These are phyloP conservation scores for Hemileia vastatrix DNA, from an alignment of 1,284 basidiomycete genomes.

Conservation along the genomic window DNA sequence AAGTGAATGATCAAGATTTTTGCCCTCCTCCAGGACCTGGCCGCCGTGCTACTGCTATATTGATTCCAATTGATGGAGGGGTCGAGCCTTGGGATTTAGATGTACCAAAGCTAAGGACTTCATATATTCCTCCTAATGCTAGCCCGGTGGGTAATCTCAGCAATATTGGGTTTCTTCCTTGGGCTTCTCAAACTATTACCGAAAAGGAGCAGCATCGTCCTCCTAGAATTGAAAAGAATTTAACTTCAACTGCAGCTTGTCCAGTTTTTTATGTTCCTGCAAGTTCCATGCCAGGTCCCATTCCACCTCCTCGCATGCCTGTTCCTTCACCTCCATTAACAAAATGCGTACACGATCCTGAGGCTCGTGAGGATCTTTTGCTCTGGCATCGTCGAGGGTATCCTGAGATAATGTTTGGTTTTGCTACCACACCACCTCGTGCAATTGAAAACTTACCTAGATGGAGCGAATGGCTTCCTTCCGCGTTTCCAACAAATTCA, in stretches of 20 bases:
- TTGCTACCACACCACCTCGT: constrained; percentile 33
- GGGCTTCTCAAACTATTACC: neutral
- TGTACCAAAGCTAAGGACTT: neutral
- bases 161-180: constrained; percentile 11
- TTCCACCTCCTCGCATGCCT: constrained; percentile 1
- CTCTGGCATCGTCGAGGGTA: constrained; percentile 18
- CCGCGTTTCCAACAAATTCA: neutral
- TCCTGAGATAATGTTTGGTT: constrained; percentile 32
- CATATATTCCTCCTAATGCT: constrained; percentile 5
- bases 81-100: constrained; percentile 14
- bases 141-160: neutral
- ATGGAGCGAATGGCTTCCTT: constrained; percentile 33
- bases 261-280: constrained; percentile 20
- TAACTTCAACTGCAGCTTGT: constrained; percentile 9
- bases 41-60: constrained; percentile 10
- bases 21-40: constrained; percentile 16
- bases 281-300: constrained; percentile 7
- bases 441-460: constrained; percentile 32
- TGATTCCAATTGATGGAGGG: constrained; percentile 14
- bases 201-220: neutral
- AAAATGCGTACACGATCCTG: too few relatives aligned
- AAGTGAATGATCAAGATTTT: constrained; percentile 22
- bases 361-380: too few relatives aligned
- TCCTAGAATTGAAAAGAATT: constrained; percentile 8
- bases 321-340: too few relatives aligned